phyloP scores from a whole-genome alignment of 176 grass and related monocot genomes.

The Carex kokanica region DNA sequence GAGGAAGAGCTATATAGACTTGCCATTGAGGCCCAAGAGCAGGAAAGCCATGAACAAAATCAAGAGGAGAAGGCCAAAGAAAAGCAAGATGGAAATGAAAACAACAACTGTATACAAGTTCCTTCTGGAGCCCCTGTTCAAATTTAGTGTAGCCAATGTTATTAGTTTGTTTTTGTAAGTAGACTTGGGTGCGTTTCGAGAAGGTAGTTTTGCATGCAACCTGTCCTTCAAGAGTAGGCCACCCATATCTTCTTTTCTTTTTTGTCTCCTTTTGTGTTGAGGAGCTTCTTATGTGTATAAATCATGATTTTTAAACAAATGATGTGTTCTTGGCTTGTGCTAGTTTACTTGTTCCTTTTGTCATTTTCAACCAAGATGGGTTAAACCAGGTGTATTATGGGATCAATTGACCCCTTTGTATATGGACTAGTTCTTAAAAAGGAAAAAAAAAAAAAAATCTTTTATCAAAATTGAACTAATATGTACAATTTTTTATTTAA shows the following conservation, averaged over 20 bases:
- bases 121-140: not conserved
- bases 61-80: not conserved
- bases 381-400: too few species aligned
- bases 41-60: not conserved
- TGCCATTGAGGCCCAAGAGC: conserved; percentile 16
- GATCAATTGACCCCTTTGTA: not conserved
- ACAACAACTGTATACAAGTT: not conserved
- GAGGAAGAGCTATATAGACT: conserved; percentile 30
- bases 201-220: not conserved
- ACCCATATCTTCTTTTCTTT: not conserved
- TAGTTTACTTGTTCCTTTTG: too few species aligned
- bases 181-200: not conserved
- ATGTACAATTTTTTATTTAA: not conserved
- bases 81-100: not conserved
- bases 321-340: too few species aligned
- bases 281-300: not conserved
- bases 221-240: not conserved
- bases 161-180: not conserved
- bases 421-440: not conserved
- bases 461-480: not conserved
- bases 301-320: not conserved
- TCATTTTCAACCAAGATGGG: too few species aligned
- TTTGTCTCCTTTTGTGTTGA: not conserved
- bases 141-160: not conserved
- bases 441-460: not conserved